Base-by-base conservation (phyloP, 1,139 yeast genomes). In the Kluyveromyces marxianus region DNA sequence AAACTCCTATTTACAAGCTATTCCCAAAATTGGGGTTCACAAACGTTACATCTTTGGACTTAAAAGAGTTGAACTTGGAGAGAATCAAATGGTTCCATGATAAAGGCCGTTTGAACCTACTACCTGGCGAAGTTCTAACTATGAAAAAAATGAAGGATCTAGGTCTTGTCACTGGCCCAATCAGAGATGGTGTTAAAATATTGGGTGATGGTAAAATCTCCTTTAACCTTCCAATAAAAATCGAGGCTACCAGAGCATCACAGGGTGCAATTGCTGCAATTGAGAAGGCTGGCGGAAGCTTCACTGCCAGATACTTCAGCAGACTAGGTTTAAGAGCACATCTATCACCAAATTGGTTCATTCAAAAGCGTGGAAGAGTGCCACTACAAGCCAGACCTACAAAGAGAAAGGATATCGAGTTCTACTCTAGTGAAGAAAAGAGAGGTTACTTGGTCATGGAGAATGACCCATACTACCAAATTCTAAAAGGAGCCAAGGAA, bases 1-100 rank as follows among this genome's bases (percentile, higher is more conserved):
- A 92, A 66, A 92, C 98, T 1, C 97, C 97, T 26, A 83, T 83
- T 58, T 85, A 81, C 62, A 85, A 85, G 65, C 70, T 89, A 50
- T 88, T 89, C 66, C 97, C 97, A 45, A 90, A 92, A 64, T 74
- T 83, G 50, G 98, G 98, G 7, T 89, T 90, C 72, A 77, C 79
- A 57, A 75, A 83, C 56, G 74, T 74, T 10, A 76, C 75, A 55
- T 73, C 72, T 31, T 68, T 69, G 52, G 72, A 72, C 24, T 69
- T 75, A 53, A 69, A 72, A 39, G 79, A 76, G 55, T 57, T 84
- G 48, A 80, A 81, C 58, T 68, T 84, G 60, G 71, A 68, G 30
- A 72, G 77, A 57, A 79, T 84, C 48, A 79, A 77, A 56, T 74
- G 75, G 53, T 83, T 81, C 58, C 74, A 82, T 70, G 66, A 83